Base-by-base conservation (phyloP, 83 land plant genomes). In the Picea engelmannii region DNA sequence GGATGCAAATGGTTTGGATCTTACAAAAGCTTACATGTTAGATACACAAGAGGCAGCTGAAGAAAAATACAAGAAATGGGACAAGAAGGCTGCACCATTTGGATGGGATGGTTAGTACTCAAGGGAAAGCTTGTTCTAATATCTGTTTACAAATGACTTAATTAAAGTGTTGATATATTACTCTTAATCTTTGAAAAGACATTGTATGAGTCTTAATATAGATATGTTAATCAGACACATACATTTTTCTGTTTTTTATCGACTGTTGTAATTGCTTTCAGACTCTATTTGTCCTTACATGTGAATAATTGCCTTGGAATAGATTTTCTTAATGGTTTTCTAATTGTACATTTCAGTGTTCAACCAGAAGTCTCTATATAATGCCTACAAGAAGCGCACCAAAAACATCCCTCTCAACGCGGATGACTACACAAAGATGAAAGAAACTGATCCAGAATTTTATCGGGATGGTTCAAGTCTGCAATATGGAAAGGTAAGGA, bases 31-130 rank as follows among this genome's bases (percentile, higher is more conserved):
- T n/a, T 94, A 90, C 86, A 95, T 97, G 98, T 89, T 97, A 78
- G 99, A 97, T 80, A 97, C 99, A 47, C 98, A 97, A 80, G 99
- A 97, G 60, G 78, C 79, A 55, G 99, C 99, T 23, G 99, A 94
- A 81, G 62, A 52, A 10, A 97, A 97, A 83, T 97, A 97, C 86
- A 94, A 97, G 88, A 97, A 97, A 79, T 95, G 99, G 98, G 98
- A 95, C 44, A 97, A 95, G 85, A 93, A 95, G 61, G 97, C 96
- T 82, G 98, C 98, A 16, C 98, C 99, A 27, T 91, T 79, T 91
- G 99, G 99, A 52, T 97, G 99, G 99, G 99, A 97, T 92, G 99
- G 99, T 96, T 85, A 71, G 92, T 76, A 58, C 31, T 58, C 62
- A 55, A 24, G 35, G 18, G 40, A 27, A 31, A 27, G 40, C 1